phyloP scores from a whole-genome alignment of 805 yeast genomes.

The Starmerella stellata region DNA sequence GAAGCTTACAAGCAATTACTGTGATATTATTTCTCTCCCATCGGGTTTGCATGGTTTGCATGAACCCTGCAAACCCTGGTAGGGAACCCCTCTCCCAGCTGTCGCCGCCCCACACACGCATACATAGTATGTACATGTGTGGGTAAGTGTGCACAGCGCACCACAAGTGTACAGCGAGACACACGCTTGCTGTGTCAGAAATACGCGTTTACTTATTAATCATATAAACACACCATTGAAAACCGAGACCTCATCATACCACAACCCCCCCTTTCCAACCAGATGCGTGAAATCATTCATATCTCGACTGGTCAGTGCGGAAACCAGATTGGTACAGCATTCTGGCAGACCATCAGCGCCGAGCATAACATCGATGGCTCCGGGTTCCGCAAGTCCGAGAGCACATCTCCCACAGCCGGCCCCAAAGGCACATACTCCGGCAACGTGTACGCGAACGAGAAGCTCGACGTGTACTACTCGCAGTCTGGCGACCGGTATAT shows the following conservation, averaged over 20 bases:
- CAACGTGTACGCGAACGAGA: constrained; percentile 23
- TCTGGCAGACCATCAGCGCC: constrained; percentile 27
- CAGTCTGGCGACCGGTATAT: constrained; percentile 70
- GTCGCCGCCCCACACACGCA: no score
- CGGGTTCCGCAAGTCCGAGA: constrained; percentile 20
- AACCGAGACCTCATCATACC: constrained; percentile 2
- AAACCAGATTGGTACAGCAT: constrained; percentile 58
- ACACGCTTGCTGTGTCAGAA: neutral
- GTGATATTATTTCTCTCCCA: no score
- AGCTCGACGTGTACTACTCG: constrained; percentile 68
- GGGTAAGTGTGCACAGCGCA: no score
- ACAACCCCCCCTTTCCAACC: constrained; percentile 7
- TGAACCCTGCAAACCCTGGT: no score
- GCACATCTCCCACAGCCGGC: constrained; percentile 1
- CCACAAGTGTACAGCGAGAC: no score
- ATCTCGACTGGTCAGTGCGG: constrained; percentile 97
- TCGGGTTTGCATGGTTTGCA: no score
- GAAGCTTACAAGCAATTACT: no score
- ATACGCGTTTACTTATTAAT: neutral
- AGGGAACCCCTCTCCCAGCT: no score
- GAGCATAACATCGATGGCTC: constrained; percentile 27
- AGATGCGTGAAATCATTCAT: constrained; percentile 43
- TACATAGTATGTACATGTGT: no score
- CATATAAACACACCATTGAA: constrained; percentile 1
- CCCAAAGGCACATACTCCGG: constrained; percentile 4